phyloP scores from a whole-genome alignment of 495 filamentous ascomycete genomes.

The Hypoxylon lienhwacheense region DNA sequence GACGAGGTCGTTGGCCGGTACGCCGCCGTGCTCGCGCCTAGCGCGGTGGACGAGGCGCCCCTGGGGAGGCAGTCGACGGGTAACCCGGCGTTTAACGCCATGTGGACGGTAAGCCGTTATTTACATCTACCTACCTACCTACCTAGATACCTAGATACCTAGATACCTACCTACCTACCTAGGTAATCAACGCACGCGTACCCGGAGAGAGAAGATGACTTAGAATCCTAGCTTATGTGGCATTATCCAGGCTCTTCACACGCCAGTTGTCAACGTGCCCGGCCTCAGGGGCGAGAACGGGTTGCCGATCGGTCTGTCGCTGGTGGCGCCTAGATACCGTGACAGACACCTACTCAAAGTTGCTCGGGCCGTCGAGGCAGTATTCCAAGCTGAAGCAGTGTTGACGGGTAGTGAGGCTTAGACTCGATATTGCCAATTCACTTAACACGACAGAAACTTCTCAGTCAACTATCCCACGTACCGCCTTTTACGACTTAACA shows the following conservation, averaged over 20 bases:
- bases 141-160: no score
- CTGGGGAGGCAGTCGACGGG: conserved; percentile 50
- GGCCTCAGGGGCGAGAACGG: conserved; percentile 53
- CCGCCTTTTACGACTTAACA: no score
- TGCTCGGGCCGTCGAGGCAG: conserved; percentile 43
- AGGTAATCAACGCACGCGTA: no score
- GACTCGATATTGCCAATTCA: background rate
- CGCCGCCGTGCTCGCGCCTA: conserved; percentile 53
- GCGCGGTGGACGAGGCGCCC: conserved; percentile 54
- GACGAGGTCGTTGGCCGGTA: conserved; percentile 52
- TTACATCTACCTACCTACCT: no score
- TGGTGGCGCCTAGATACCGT: conserved; percentile 48
- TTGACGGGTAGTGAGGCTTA: conserved; percentile 20
- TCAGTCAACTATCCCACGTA: no score
- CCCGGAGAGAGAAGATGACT: no score
- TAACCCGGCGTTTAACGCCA: conserved; percentile 44
- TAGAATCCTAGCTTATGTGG: background rate
- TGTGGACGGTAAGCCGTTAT: conserved; percentile 37
- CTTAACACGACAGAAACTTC: no score
- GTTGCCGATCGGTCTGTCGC: conserved; percentile 54
- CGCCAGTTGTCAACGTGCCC: conserved; percentile 53
- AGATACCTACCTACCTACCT: no score
- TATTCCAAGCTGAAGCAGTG: conserved; percentile 49
- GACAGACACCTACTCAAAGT: conserved; percentile 50
- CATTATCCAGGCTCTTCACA: conserved; percentile 46